Conservation (phyloP, 306 rosid species). For the Benincasa hispida region DNA sequence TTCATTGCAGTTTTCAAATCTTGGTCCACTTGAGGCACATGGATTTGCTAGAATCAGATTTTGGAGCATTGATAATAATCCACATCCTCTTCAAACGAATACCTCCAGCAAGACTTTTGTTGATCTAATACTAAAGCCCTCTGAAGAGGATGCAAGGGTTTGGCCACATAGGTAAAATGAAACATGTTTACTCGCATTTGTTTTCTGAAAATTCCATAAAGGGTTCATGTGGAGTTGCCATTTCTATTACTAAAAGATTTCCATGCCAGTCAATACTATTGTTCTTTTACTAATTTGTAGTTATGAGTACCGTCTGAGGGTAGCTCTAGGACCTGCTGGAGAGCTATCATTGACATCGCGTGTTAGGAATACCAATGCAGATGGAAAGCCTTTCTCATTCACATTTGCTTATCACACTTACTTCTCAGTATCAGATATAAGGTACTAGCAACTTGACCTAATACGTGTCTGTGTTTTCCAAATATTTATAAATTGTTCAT, state of each 20-base stretch:
- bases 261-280: slow-evolving; percentile 8
- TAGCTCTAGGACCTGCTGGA: slow-evolving; percentile 88
- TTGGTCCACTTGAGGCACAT: slow-evolving; percentile 61
- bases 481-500: not conserved
- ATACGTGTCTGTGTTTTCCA: not conserved
- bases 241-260: not conserved
- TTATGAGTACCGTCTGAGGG: slow-evolving; percentile 79
- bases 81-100: slow-evolving; percentile 66
- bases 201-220: not conserved
- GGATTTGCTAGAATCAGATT: slow-evolving; percentile 80
- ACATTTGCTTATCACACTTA: slow-evolving; percentile 93
- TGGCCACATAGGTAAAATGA: slow-evolving; percentile 66
- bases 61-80: slow-evolving; percentile 54
- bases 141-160: slow-evolving; percentile 65
- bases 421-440: slow-evolving; percentile 84
- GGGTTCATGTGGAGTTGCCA: not conserved
- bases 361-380: slow-evolving; percentile 69
- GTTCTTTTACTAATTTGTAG: slow-evolving; percentile 20
- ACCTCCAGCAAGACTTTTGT: slow-evolving; percentile 44
- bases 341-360: slow-evolving; percentile 86
- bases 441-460: slow-evolving; percentile 26
- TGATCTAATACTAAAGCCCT: slow-evolving; percentile 76
- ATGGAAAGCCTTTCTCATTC: slow-evolving; percentile 86
- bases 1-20: slow-evolving; percentile 56
- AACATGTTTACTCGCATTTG: not conserved